Conservation (phyloP, 2,329 filamentous ascomycete genomes). For the Hypoxylon sp. region DNA sequence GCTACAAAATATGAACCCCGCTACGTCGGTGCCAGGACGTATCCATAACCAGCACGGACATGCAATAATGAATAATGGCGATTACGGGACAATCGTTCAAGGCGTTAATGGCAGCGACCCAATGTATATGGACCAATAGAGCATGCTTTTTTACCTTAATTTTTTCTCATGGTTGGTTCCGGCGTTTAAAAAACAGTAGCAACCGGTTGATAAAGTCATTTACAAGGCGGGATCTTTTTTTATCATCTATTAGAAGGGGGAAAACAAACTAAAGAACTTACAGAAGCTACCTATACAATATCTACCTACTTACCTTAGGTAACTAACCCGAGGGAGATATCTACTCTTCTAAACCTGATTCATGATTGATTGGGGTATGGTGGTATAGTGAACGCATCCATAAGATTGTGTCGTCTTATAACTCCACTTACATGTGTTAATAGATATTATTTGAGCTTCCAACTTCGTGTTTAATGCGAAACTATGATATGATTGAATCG, state of each 20-base stretch:
- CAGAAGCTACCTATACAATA: background rate
- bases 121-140: conserved; percentile 61
- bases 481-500: no score
- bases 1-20: conserved; percentile 57
- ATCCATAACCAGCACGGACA: conserved; percentile 47
- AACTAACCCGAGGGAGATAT: no score
- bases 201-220: no score
- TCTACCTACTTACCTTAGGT: background rate
- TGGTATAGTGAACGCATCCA: conserved; percentile 9
- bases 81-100: conserved; percentile 57
- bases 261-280: conserved; percentile 8
- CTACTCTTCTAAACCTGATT: no score
- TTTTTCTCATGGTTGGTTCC: conserved; percentile 7
- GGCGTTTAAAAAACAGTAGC: conserved; percentile 33
- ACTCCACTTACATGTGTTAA: conserved; percentile 23
- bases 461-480: conserved; percentile 7
- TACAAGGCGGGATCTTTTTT: conserved; percentile 3
- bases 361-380: no score
- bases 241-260: no score
- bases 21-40: conserved; percentile 47
- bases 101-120: conserved; percentile 56
- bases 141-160: no score
- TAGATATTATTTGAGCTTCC: conserved; percentile 17
- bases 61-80: conserved; percentile 42
- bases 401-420: conserved; percentile 22